phyloP scores from a whole-genome alignment of 495 filamentous ascomycete genomes.

The Hypoxylon fuscum region DNA sequence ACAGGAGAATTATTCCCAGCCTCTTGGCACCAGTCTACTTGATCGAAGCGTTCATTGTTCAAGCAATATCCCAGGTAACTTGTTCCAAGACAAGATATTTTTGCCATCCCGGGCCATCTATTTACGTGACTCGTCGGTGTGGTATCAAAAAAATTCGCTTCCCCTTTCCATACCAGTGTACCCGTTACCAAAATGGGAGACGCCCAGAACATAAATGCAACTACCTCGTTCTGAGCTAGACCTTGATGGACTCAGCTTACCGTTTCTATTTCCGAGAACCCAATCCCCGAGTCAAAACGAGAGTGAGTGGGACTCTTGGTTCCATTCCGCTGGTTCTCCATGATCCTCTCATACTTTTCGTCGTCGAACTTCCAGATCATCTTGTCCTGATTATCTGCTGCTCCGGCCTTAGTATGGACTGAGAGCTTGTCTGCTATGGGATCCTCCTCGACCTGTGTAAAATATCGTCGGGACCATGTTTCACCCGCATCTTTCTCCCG shows the following conservation, averaged over 20 bases:
- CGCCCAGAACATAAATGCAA: not conserved
- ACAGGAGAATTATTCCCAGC: no score
- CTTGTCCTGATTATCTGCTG: constrained; percentile 6
- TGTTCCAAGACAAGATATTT: no score
- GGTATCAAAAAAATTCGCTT: not conserved
- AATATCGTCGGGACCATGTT: constrained; percentile 80
- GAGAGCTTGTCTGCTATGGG: constrained; percentile 33
- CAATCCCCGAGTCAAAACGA: constrained; percentile 45
- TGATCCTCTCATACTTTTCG: constrained; percentile 36
- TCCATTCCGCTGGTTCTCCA: constrained; percentile 24
- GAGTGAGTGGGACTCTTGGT: constrained; percentile 41
- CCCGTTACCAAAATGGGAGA: not conserved
- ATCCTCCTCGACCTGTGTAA: constrained; percentile 52
- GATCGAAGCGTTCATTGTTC: no score
- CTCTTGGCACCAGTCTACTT: no score
- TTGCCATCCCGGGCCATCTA: no score
- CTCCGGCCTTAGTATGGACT: constrained; percentile 8
- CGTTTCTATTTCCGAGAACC: constrained; percentile 23
- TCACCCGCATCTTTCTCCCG: constrained; percentile 72
- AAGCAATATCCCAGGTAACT: no score
- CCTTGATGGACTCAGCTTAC: not conserved
- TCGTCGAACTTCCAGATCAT: constrained; percentile 48
- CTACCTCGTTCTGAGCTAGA: not conserved
- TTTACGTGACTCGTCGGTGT: not conserved
- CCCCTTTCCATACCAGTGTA: not conserved